These are phyloP conservation scores for Phytopythium litorale DNA, from an alignment of 352 stramenopile genomes.

Conservation along the genomic window DNA sequence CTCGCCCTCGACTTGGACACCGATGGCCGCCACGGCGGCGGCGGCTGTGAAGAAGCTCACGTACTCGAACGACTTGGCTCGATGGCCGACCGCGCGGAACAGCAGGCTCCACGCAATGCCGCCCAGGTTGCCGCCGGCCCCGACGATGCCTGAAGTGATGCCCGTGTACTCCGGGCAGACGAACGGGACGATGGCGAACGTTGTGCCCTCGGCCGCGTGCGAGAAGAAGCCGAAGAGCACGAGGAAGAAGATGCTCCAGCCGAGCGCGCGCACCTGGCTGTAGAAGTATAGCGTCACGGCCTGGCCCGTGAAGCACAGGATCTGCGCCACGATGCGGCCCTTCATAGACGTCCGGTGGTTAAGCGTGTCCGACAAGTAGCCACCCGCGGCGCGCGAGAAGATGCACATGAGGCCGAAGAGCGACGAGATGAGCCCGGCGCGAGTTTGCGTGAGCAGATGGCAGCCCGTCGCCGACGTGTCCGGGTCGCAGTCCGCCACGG, in stretches of 20 bases:
- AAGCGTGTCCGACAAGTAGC: constrained; percentile 72
- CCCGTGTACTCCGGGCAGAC: constrained; percentile 36
- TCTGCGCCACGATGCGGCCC: constrained; percentile 79
- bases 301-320: constrained; percentile 66
- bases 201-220: constrained; percentile 37
- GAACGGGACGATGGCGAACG: constrained; percentile 60
- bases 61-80: constrained; percentile 32
- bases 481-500: constrained; percentile 32
- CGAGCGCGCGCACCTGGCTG: constrained; percentile 39
- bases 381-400: constrained; percentile 87
- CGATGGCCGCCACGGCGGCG: constrained; percentile 14
- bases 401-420: constrained; percentile 94
- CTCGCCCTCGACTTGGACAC: constrained; percentile 18
- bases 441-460: constrained; percentile 26
- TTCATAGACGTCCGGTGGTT: constrained; percentile 72
- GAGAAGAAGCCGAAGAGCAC: constrained; percentile 90
- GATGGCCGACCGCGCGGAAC: constrained; percentile 34
- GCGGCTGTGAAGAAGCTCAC: constrained; percentile 32
- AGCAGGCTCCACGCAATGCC: constrained; percentile 42
- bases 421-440: constrained; percentile 81
- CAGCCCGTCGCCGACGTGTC: constrained; percentile 22
- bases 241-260: constrained; percentile 68
- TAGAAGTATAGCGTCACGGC: constrained; percentile 84
- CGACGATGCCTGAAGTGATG: constrained; percentile 43
- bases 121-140: constrained; percentile 46